These are phyloP conservation scores for Ambrosiella xylebori DNA, from an alignment of 2,329 filamentous ascomycete species.

Conservation along the genomic window DNA sequence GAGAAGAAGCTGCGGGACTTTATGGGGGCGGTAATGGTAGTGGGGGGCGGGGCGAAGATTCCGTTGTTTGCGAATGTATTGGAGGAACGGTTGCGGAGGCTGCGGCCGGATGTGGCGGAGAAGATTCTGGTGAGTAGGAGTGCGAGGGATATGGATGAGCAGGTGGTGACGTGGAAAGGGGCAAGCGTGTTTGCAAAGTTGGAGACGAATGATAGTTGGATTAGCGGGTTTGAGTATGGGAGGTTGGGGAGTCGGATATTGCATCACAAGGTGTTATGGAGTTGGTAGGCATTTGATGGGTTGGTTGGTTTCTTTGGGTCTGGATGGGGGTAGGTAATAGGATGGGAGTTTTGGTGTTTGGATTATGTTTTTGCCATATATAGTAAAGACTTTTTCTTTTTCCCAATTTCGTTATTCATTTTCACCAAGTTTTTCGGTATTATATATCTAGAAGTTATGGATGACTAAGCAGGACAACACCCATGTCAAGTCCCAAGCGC, in stretches of 20 bases:
- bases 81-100: conserved; percentile 61
- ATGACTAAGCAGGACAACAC: too few relatives aligned
- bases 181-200: conserved; percentile 91
- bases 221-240: conserved; percentile 75
- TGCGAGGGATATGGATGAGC: conserved; percentile 86
- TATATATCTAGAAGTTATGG: too few relatives aligned
- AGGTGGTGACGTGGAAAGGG: conserved; percentile 97
- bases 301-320: neutral
- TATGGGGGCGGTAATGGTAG: conserved; percentile 75
- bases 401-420: neutral
- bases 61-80: conserved; percentile 65
- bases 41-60: conserved; percentile 70
- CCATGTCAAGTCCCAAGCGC: neutral
- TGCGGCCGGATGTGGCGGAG: conserved; percentile 42
- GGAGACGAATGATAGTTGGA: conserved; percentile 88
- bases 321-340: neutral
- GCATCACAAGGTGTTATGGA: conserved; percentile 62
- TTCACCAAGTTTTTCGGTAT: neutral
- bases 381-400: neutral
- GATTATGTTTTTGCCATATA: neutral
- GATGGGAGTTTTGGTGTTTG: conserved; percentile 1
- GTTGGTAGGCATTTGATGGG: conserved; percentile 26
- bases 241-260: conserved; percentile 64
- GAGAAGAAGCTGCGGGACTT: conserved; percentile 89
- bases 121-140: conserved; percentile 47